phyloP scores from a whole-genome alignment of 2,329 filamentous ascomycete species.

The Penicillium frequentans region DNA sequence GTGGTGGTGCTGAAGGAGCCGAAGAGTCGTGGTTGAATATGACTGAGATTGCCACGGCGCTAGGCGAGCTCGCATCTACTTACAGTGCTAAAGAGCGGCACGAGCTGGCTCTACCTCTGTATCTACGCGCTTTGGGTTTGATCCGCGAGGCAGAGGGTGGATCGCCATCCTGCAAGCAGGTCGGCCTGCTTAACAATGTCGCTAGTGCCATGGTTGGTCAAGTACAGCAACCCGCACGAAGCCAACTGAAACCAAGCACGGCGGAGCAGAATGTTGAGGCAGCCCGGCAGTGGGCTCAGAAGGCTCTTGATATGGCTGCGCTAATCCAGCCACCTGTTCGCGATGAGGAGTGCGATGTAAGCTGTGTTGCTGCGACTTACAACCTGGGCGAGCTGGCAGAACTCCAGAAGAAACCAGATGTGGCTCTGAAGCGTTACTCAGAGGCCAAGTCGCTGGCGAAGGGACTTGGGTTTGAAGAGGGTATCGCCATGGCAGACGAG shows the following conservation, averaged over 20 bases:
- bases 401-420: conserved; percentile 64
- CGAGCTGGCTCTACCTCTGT: conserved; percentile 80
- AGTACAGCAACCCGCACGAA: conserved; percentile 30
- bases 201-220: conserved; percentile 47
- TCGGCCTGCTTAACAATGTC: conserved; percentile 66
- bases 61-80: conserved; percentile 67
- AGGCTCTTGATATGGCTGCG: conserved; percentile 67
- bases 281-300: conserved; percentile 75
- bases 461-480: conserved; percentile 42
- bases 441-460: conserved; percentile 64
- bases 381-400: conserved; percentile 83
- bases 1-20: conserved; percentile 54
- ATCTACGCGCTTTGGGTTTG: conserved; percentile 77
- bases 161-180: conserved; percentile 69
- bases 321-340: conserved; percentile 66
- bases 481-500: conserved; percentile 29
- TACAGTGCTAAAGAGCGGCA: conserved; percentile 74
- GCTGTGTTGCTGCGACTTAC: conserved; percentile 79
- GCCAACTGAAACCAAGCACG: conserved; percentile 43
- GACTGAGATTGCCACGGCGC: conserved; percentile 36
- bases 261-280: conserved; percentile 65
- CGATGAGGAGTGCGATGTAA: conserved; percentile 77
- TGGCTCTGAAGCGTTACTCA: conserved; percentile 68
- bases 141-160: conserved; percentile 50
- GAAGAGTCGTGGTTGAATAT: conserved; percentile 39